Percentiles rank a stretch among this genome's conserved stretches.
Evolutionary conservation across 345 rosid genomes (phyloP).

Genomic region (Aquilaria yunnanensis): DNA sequence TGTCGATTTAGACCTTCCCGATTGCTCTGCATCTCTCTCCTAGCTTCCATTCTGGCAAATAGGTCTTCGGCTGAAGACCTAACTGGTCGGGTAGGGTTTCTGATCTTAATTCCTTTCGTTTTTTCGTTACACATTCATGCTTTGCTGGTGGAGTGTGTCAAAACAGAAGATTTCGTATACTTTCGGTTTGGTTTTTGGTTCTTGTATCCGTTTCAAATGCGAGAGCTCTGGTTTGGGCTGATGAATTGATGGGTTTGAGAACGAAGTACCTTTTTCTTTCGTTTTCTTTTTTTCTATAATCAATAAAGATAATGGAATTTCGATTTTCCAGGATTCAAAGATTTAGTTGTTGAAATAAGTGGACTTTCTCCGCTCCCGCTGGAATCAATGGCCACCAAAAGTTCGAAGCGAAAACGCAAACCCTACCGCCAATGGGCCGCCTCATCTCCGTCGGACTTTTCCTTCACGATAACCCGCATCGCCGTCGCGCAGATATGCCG

Average conservation of each 20-base stretch:
- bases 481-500: slow-evolving; percentile 14
- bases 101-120: neutral
- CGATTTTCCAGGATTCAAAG: too few relatives aligned
- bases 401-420: neutral
- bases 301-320: too few relatives aligned
- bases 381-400: neutral
- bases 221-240: too few relatives aligned
- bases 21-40: slow-evolving; percentile 15
- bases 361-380: too few relatives aligned
- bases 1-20: slow-evolving; percentile 14
- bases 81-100: slow-evolving; percentile 14
- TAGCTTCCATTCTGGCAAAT: neutral
- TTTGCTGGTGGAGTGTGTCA: too few relatives aligned
- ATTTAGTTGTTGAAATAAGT: too few relatives aligned
- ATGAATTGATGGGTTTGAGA: too few relatives aligned
- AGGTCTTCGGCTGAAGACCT: slow-evolving; percentile 5
- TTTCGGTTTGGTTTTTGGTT: too few relatives aligned
- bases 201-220: too few relatives aligned
- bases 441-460: neutral
- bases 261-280: too few relatives aligned
- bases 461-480: slow-evolving; percentile 5
- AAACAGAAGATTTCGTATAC: too few relatives aligned
- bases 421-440: neutral
- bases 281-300: too few relatives aligned
- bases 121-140: neutral